Evolutionary conservation across 2,329 filamentous ascomycete genomes (phyloP).

Genomic region (Davidsoniella virescens): DNA sequence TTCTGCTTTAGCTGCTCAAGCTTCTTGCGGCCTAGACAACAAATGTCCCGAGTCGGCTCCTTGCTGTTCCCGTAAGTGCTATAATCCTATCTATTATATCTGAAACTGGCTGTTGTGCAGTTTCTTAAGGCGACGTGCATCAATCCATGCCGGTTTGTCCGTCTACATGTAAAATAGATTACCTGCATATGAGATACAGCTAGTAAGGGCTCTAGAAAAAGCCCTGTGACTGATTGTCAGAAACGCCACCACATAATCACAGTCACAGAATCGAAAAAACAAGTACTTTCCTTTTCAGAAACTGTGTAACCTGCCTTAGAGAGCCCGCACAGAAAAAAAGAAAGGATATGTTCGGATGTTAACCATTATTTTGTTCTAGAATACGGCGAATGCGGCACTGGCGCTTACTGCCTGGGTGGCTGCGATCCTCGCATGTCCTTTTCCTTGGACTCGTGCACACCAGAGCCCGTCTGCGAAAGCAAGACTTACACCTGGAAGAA

Average conservation of each 20-base stretch:
- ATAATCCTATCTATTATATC: background rate
- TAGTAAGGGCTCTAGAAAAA: too few species aligned
- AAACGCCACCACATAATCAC: too few species aligned
- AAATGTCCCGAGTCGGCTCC: constrained; percentile 59
- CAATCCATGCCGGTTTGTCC: too few species aligned
- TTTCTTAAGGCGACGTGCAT: too few species aligned
- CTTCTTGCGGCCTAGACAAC: constrained; percentile 30
- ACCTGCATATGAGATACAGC: too few species aligned
- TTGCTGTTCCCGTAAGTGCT: constrained; percentile 63
- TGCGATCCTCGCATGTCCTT: constrained; percentile 81
- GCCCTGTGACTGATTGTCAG: too few species aligned
- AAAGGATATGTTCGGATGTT: background rate
- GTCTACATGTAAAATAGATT: too few species aligned
- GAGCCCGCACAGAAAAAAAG: background rate
- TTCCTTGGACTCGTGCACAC: constrained; percentile 68
- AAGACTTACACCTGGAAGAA: constrained; percentile 57
- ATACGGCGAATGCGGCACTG: constrained; percentile 83
- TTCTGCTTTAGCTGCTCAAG: constrained; percentile 12
- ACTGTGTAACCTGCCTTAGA: background rate
- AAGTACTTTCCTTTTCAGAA: background rate
- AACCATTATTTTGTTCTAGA: constrained; percentile 33
- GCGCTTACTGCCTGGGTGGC: constrained; percentile 88
- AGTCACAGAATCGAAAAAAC: too few species aligned
- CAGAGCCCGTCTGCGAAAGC: constrained; percentile 65
- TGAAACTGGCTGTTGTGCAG: too few species aligned